Percentiles rank a stretch among this genome's conserved stretches.
Evolutionary conservation across 768 basidiomycete species (phyloP).

Genomic region (Pulveroboletus frians): DNA sequence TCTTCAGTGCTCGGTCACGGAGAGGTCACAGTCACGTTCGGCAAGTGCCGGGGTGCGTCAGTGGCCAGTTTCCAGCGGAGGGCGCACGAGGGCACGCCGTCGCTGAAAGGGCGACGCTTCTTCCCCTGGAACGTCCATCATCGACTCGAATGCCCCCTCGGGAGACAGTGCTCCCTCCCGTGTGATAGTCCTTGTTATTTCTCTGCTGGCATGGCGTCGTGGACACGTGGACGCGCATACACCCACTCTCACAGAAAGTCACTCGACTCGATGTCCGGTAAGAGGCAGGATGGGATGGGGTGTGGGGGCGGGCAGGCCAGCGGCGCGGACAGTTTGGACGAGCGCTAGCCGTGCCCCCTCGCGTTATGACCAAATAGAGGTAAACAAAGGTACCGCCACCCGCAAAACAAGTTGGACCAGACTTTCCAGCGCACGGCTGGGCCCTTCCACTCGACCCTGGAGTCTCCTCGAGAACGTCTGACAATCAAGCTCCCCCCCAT

Average conservation of each 20-base stretch:
- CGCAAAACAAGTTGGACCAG: conserved; percentile 25
- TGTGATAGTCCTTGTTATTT: conserved; percentile 7
- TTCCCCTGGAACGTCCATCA: conserved; percentile 34
- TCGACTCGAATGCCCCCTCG: conserved; percentile 9
- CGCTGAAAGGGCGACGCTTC: conserved; percentile 26
- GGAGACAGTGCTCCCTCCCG: background rate
- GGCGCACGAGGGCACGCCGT: conserved; percentile 15
- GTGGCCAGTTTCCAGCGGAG: conserved; percentile 21
- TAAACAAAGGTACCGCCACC: conserved; percentile 29
- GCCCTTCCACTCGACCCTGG: conserved; percentile 11
- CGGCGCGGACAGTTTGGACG: conserved; percentile 27
- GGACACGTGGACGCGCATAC: background rate
- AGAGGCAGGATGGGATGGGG: conserved; percentile 2
- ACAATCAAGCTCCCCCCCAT: conserved; percentile 24
- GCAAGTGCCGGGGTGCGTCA: conserved; percentile 23
- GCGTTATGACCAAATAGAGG: conserved; percentile 21
- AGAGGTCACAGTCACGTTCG: conserved; percentile 22
- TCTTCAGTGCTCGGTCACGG: conserved; percentile 14
- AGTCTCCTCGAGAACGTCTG: conserved; percentile 17
- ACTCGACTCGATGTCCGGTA: too few species aligned
- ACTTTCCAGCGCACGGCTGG: conserved; percentile 18
- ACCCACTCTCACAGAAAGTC: background rate
- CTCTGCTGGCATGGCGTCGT: background rate
- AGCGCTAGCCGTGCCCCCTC: conserved; percentile 11
- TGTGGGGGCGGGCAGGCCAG: conserved; percentile 15